Evolutionary conservation across 2,329 filamentous ascomycete genomes (phyloP).

Genomic region (Pseudodiploospora longispora): DNA sequence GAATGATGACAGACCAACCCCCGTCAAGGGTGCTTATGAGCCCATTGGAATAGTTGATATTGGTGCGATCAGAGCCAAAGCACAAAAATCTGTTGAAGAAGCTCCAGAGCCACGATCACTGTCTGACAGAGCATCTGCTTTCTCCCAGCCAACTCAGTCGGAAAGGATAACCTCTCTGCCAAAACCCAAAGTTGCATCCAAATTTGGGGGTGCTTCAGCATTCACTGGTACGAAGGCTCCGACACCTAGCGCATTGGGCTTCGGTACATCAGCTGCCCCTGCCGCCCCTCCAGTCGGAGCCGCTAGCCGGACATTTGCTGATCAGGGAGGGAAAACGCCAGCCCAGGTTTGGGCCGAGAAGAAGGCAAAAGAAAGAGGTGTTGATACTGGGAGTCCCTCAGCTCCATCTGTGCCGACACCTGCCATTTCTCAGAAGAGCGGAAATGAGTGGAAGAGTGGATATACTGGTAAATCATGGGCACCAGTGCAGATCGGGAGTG

Average conservation of each 20-base stretch:
- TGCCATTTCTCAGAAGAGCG: slow-evolving; percentile 62
- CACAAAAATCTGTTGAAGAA: slow-evolving; percentile 54
- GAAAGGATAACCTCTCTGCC: slow-evolving; percentile 81
- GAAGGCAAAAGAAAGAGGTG: slow-evolving; percentile 72
- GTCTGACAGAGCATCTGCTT: slow-evolving; percentile 68
- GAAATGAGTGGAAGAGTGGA: slow-evolving; percentile 78
- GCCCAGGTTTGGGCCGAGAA: slow-evolving; percentile 97
- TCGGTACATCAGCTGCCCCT: slow-evolving; percentile 49
- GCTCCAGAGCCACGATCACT: slow-evolving; percentile 49
- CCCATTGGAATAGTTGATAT: slow-evolving; percentile 97
- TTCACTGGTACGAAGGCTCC: slow-evolving; percentile 89
- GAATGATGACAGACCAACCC: slow-evolving; percentile 71
- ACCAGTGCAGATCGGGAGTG: slow-evolving; percentile 61
- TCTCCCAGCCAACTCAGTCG: slow-evolving; percentile 51
- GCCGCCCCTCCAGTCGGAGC: slow-evolving; percentile 58
- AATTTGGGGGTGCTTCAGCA: slow-evolving; percentile 62
- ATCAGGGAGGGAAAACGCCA: slow-evolving; percentile 90
- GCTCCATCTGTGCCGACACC: slow-evolving; percentile 40
- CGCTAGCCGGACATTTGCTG: slow-evolving; percentile 88
- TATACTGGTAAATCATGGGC: slow-evolving; percentile 89
- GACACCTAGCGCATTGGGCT: slow-evolving; percentile 60
- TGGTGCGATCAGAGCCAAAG: slow-evolving; percentile 78
- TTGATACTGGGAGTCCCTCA: slow-evolving; percentile 32
- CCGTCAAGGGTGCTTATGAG: slow-evolving; percentile 89
- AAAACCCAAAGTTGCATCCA: slow-evolving; percentile 91